Conservation (phyloP, 441 rosid species). For the Populus trichocarpa region DNA sequence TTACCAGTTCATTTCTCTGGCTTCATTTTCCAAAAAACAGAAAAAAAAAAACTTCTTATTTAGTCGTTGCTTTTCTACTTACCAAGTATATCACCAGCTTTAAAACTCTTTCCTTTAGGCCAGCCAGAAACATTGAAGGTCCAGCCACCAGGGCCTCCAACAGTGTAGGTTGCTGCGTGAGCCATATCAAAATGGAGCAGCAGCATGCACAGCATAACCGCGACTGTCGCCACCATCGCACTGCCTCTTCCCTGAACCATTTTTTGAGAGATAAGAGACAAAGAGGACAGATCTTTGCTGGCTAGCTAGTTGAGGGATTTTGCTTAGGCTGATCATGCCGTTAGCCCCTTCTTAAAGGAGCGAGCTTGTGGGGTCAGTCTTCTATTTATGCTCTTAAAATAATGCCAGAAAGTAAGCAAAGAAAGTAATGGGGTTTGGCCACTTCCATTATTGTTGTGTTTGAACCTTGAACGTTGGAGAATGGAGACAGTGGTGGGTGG, state of each 20-base stretch:
- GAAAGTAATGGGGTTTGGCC: background rate
- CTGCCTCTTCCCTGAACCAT: conserved; percentile 46
- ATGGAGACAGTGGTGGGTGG: too few species aligned
- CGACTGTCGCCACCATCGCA: conserved; percentile 26
- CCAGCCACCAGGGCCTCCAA: conserved; percentile 48
- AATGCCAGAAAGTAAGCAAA: background rate
- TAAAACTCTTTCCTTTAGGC: conserved; percentile 43
- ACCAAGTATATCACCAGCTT: conserved; percentile 55
- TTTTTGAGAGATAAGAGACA: too few species aligned
- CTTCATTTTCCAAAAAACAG: background rate
- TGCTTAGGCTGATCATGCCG: background rate
- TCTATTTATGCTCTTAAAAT: background rate
- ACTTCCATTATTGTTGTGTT: background rate
- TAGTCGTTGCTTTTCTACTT: background rate
- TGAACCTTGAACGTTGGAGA: too few species aligned
- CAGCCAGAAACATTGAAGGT: conserved; percentile 32
- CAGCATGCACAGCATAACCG: conserved; percentile 21
- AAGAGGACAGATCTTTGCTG: background rate
- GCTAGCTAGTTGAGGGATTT: background rate
- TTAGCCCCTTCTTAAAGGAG: background rate
- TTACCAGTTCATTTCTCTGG: background rate
- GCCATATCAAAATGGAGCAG: conserved; percentile 21
- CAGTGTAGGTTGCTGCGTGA: conserved; percentile 36
- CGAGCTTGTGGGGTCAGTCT: background rate
- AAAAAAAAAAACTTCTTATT: too few species aligned